Conservation (phyloP, 2,329 filamentous ascomycete species). For the Colletotrichum plurivorum region DNA sequence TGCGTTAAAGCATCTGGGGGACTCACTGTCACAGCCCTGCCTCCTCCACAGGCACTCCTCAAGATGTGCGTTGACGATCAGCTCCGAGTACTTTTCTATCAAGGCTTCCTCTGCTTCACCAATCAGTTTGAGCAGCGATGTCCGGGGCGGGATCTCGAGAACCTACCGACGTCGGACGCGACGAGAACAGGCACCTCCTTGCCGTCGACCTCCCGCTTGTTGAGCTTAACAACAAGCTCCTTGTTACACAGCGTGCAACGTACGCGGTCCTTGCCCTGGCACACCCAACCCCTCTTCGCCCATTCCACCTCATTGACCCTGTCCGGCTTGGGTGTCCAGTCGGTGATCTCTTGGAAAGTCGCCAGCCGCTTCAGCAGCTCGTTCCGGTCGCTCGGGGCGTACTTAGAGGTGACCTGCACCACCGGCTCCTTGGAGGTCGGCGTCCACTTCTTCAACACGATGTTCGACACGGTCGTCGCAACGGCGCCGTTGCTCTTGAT, state of each 20-base stretch:
- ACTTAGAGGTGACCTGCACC: constrained; percentile 64
- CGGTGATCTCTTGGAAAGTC: constrained; percentile 91
- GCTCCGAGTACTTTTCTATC: constrained; percentile 80
- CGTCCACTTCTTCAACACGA: constrained; percentile 59
- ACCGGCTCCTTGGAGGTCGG: constrained; percentile 45
- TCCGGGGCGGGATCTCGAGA: constrained; percentile 10
- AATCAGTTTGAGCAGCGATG: constrained; percentile 30
- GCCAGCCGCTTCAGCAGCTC: constrained; percentile 85
- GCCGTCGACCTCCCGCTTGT: constrained; percentile 70
- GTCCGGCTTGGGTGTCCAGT: constrained; percentile 94
- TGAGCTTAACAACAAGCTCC: constrained; percentile 86
- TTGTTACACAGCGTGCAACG: constrained; percentile 88
- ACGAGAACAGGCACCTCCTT: constrained; percentile 67
- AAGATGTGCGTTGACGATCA: constrained; percentile 82
- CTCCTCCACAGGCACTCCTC: constrained; percentile 89
- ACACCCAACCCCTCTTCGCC: constrained; percentile 94
- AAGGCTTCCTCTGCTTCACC: constrained; percentile 70
- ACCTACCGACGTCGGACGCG: constrained; percentile 71
- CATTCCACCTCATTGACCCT: constrained; percentile 90
- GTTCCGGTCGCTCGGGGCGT: constrained; percentile 87
- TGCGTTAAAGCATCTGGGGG: background rate
- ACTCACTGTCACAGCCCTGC: constrained; percentile 85
- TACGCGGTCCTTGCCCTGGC: constrained; percentile 86
- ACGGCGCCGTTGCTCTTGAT: constrained; percentile 32
- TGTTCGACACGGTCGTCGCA: constrained; percentile 55